Evolutionary conservation across 768 basidiomycete species (phyloP).

Genomic region (Austroboletus festivus): DNA sequence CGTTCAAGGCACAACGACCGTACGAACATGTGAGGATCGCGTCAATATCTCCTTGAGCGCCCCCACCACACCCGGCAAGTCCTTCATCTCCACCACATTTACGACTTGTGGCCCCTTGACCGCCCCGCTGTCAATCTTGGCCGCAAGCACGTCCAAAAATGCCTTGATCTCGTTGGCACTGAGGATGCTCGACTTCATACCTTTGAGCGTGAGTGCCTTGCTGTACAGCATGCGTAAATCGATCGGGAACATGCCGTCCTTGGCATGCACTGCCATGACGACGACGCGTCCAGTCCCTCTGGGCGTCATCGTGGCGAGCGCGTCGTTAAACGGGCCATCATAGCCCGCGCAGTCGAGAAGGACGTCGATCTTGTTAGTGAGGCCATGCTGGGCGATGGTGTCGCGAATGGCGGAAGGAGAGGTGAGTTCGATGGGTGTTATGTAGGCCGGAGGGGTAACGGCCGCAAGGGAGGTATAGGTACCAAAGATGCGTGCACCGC

Average conservation of each 20-base stretch:
- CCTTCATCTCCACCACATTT: conserved; percentile 17
- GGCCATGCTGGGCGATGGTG: conserved; percentile 22
- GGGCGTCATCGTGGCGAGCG: conserved; percentile 32
- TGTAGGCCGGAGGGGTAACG: conserved; percentile 21
- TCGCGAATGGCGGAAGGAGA: conserved; percentile 32
- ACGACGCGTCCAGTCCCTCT: conserved; percentile 32
- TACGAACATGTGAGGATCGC: conserved; percentile 28
- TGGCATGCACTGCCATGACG: conserved; percentile 34
- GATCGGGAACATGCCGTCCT: conserved; percentile 30
- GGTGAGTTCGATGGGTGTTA: conserved; percentile 32
- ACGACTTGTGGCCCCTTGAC: conserved; percentile 28
- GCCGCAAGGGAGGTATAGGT: conserved; percentile 33
- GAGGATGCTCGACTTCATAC: conserved; percentile 30
- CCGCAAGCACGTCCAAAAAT: conserved; percentile 27
- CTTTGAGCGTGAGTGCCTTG: conserved; percentile 30
- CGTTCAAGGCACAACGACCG: conserved; percentile 25
- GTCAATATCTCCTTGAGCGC: conserved; percentile 26
- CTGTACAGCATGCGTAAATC: conserved; percentile 32
- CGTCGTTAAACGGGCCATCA: conserved; percentile 33
- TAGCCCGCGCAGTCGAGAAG: conserved; percentile 35
- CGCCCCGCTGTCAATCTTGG: conserved; percentile 29
- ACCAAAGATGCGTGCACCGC: conserved; percentile 33
- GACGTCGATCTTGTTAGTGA: conserved; percentile 33
- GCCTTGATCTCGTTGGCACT: conserved; percentile 21
- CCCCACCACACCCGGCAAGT: conserved; percentile 16